Base-by-base conservation (phyloP, 1,284 basidiomycete genomes). In the Naganishia sp. region DNA sequence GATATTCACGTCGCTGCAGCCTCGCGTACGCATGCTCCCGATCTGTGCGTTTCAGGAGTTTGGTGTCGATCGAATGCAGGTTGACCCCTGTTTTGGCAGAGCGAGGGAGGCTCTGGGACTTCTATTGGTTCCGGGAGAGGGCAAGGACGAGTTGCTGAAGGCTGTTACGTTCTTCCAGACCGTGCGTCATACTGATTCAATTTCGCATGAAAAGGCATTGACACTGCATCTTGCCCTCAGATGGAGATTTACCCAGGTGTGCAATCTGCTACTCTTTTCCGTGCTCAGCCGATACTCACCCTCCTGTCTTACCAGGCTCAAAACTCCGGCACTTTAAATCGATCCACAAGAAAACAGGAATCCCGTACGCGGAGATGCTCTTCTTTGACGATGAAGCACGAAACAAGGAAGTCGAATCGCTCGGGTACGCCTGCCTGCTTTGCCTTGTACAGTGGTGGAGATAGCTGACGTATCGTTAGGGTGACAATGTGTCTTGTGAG, bases 321-420 rank as follows among this genome's bases (percentile, higher is more conserved):
- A 93, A 94, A 78, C 79, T 91, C 21, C 82, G 82, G 6, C 92
- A 94, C 73, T 94, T 94, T 81, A 86, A 84, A 39, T 58, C 50
- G 64, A 75, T 94, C 52, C 88, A 90, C 75, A 81, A 87, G 69
- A 85, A 86, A 72, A 94, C 91, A 0, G 88, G 87, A 0, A 86
- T 94, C 58, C 86, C 90, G 0, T 94, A 91, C 73, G 84, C 85
- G 4, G 87, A 93, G 71, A 94, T 93, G 92, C 89, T 93, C 3
- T 92, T 92, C 78, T 93, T 89, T 69, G 90, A 92, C 69, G 90
- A 93, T 71, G 90, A 93, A 74, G 75, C 74, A 63, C 82, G 90
- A 39, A 92, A 93, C 72, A 83, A 81, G 32, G 90, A 92, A 69
- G 89, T 91, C 0, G 88, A 90, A 74, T 82, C 80, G 41, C 79